A percentile compares a stretch with the other conserved stretches of the same genome.
These are phyloP conservation scores for Trichosporon sp. DNA, from an alignment of 1,284 basidiomycete species.

Conservation along the genomic window DNA sequence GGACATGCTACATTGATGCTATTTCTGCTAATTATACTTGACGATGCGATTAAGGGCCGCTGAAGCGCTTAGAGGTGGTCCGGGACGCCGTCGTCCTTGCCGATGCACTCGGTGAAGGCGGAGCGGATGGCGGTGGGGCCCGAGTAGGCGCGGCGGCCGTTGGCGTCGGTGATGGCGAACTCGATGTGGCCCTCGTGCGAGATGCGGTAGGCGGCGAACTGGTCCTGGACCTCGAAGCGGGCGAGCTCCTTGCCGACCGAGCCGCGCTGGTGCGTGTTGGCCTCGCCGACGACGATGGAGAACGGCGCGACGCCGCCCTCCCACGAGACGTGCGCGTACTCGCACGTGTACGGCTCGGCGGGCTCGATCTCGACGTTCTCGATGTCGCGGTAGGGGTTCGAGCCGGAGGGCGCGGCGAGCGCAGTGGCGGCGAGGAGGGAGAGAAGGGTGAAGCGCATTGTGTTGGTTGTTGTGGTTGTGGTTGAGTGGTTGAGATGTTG, in stretches of 20 bases:
- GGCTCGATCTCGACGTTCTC: background rate
- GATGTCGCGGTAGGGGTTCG: slow-evolving; percentile 25
- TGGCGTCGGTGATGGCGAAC: background rate
- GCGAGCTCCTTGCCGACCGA: background rate
- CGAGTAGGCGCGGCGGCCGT: background rate
- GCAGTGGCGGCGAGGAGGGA: background rate
- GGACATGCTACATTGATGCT: background rate
- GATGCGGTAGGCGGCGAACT: background rate
- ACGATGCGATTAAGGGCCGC: background rate
- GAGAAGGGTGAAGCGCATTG: background rate
- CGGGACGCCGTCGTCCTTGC: background rate
- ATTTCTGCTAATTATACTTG: background rate
- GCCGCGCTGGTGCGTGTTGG: background rate
- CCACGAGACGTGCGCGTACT: background rate
- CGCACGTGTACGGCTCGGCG: background rate
- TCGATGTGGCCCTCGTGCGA: background rate
- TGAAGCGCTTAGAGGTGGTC: background rate
- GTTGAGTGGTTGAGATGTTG: background rate
- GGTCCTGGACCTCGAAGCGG: background rate
- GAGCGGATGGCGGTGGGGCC: background rate
- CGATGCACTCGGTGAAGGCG: background rate
- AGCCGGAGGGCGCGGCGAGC: background rate
- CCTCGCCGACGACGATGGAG: background rate
- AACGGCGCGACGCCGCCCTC: background rate
- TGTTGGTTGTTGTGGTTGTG: background rate